Percentiles rank a stretch among this genome's conserved stretches.
Evolutionary conservation across 306 rosid genomes (phyloP).

Genomic region (Cucurbita pepo): DNA sequence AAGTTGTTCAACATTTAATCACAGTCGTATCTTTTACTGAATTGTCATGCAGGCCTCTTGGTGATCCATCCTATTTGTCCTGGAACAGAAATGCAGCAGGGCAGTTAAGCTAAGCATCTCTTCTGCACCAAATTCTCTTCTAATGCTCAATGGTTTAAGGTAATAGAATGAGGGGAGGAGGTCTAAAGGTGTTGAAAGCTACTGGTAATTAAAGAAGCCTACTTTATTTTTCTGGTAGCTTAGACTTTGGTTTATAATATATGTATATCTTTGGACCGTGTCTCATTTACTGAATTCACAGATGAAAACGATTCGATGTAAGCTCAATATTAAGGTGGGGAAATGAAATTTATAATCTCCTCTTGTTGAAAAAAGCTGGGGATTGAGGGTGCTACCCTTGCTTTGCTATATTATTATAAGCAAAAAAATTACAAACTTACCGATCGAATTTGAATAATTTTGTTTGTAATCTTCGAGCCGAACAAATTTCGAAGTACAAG

Average conservation of each 20-base stretch:
- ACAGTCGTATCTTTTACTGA: neutral
- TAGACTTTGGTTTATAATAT: neutral
- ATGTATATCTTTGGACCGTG: neutral
- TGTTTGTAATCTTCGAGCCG: no score
- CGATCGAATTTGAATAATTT: no score
- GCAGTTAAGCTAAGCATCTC: conserved; percentile 9
- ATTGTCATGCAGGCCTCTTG: conserved; percentile 64
- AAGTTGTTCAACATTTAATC: neutral
- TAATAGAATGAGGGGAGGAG: neutral
- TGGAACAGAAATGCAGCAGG: conserved; percentile 54
- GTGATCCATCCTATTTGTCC: conserved; percentile 75
- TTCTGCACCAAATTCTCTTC: neutral
- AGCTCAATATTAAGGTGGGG: neutral
- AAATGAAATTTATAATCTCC: neutral
- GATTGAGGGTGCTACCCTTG: neutral
- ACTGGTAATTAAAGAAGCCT: neutral
- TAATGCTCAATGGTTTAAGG: neutral
- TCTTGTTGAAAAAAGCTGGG: neutral
- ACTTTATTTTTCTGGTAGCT: neutral
- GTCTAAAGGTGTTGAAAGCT: neutral
- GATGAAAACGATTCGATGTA: neutral
- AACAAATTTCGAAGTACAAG: neutral
- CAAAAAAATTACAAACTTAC: no score
- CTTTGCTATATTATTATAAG: no score
- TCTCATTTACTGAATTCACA: neutral